A percentile compares a stretch with the other conserved stretches of the same genome.
phyloP scores from a whole-genome alignment of 139 green algal species.

The Picochlorum sp. region DNA sequence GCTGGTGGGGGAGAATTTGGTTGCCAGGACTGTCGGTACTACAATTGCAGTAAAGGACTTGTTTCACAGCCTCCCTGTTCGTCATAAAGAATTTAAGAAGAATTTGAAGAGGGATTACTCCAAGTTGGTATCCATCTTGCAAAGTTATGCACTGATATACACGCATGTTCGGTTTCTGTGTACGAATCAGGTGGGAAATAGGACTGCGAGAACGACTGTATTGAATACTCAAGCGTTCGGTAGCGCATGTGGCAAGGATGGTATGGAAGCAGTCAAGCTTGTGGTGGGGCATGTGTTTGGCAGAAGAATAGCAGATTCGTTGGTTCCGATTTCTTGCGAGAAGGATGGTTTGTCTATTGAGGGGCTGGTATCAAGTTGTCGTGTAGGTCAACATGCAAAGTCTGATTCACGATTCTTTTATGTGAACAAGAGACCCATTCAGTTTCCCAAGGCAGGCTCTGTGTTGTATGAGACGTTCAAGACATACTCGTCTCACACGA shows the following conservation, averaged over 20 bases:
- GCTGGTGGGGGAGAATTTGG: constrained; percentile 22
- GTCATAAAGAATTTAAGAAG: constrained; percentile 54
- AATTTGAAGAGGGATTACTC: constrained; percentile 79
- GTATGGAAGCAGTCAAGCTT: constrained; percentile 45
- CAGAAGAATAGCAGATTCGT: constrained; percentile 37
- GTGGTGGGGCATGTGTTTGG: constrained; percentile 75
- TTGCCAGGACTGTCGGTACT: constrained; percentile 70
- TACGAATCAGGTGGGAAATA: constrained; percentile 49
- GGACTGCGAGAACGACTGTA: constrained; percentile 4
- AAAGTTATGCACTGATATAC: constrained; percentile 66
- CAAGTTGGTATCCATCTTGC: constrained; percentile 54
- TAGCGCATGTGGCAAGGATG: not conserved
- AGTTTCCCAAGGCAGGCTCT: constrained; percentile 63
- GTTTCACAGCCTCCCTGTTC: constrained; percentile 85
- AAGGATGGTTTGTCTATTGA: constrained; percentile 19
- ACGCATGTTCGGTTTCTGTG: constrained; percentile 50
- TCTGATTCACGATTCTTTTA: constrained; percentile 85
- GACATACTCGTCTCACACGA: constrained; percentile 26
- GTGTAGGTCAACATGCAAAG: constrained; percentile 19
- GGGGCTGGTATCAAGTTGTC: constrained; percentile 66
- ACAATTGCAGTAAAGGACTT: constrained; percentile 76
- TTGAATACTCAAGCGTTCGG: not conserved
- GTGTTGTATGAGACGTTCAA: constrained; percentile 68
- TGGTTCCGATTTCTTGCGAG: constrained; percentile 56
- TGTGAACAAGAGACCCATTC: constrained; percentile 88